Evolutionary conservation across 495 filamentous ascomycete species (phyloP), one percentile per base, ranked within the genome.

Genomic region (Daldinia childiae): DNA sequence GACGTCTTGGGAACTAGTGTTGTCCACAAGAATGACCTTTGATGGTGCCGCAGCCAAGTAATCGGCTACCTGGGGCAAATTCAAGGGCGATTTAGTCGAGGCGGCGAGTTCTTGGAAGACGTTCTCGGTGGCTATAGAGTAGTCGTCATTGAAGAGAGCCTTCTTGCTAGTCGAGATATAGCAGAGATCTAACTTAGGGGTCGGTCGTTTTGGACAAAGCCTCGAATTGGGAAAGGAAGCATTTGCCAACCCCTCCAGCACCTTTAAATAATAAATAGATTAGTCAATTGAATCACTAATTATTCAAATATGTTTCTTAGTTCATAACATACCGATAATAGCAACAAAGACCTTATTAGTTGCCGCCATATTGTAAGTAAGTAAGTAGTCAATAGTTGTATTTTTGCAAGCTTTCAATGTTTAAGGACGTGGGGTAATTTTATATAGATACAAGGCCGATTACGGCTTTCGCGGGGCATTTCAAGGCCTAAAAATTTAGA

Each of bases 231-330:
- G 83, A 81, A 71, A 99, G 89, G 86, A 98, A 98, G 76, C 88
- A 88, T 79, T 92, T 92, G 66, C 95, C 95, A 59, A 99, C 95
- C 60, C 95, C 95, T 73, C 95, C 95, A 70, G 90, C 92, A 71
- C 95, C 95, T 98, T 64, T 36, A 29, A 32, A 58, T 63, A 52
- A 17, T 17, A 58, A 51, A 19, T 50, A 75, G 38, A 72, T 65
- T 66, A 72, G 66, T 26, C 61, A 70, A 65, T 72, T 67, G 27
- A 34, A 11, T 7, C 15, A 17, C 24, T 34, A 11, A n/a, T 27
- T 27, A 29, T 41, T 36, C 7, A 26, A n/a, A 32, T 17, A 68
- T 58, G 36, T 58, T 67, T n/a, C 17, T 45, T 1, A 38, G 51
- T 29, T 27, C 39, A n/a, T 57, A 14, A 58, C 69, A 65, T 75